Evolutionary conservation across 1,139 yeast species (phyloP), one percentile per base, ranked within the genome.

Genomic region (Candida sanyaensis): DNA sequence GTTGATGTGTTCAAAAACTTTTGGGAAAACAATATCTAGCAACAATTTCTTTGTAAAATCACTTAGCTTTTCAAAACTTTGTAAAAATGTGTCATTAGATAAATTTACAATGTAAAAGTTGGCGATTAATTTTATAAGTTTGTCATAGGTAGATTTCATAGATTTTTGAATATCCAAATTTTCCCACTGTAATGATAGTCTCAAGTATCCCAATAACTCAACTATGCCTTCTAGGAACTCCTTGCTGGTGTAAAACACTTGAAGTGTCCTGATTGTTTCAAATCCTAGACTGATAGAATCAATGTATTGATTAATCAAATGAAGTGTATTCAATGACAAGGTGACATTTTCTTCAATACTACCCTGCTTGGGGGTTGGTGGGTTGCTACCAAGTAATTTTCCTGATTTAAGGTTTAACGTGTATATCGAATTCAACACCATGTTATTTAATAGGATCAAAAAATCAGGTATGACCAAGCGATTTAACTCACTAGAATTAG

Each of bases 151-250:
- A 2, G 48, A 42, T 28, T 51, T 47, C 49, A 73, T 65, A 34
- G 58, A 59, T 5, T 46, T 42, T 5, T 45, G 44, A 5, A 63
- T 48, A n/a, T 49, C 49, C 37, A 59, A 57, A n/a, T 54, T 44
- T 23, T 32, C 38, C 73, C 75, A 69, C 9, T 57, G 56, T 5
- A 63, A 44, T 2, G 69, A 58, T 13, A 72, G 50, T 36, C 62
- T 61, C 10, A 75, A 54, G 44, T 72, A 68, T 0, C 74, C 77
- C 27, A 73, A 52, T 21, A 74, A 54, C 48, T 73, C 78, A 54
- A 72, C 67, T 0, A 66, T 55, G 1, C 79, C 75, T 48, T 75
- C 78, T 2, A 74, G 50, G 66, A 75, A 75, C 6, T 64, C 70
- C 43, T 64, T 66, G 8, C 64, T 57, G 9, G 55, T 48, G 45